phyloP scores from a whole-genome alignment of 108 stramenopile genomes.

The Nitzschia sp. region DNA sequence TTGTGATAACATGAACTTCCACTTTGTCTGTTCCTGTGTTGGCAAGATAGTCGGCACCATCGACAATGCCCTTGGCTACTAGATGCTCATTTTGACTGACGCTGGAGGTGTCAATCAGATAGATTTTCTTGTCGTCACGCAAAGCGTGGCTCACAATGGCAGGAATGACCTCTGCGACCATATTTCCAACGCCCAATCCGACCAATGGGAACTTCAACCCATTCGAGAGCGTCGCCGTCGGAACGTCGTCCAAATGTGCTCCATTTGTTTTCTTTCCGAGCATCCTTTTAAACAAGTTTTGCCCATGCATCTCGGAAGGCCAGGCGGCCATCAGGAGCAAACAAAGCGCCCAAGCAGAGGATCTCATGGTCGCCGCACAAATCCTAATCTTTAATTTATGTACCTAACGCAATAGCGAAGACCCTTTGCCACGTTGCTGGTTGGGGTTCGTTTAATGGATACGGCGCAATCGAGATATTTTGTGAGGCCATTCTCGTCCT shows the following conservation, averaged over 20 bases:
- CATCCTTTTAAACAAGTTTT: conserved; percentile 25
- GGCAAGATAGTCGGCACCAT: conserved; percentile 26
- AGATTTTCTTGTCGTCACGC: conserved; percentile 42
- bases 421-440: too few species aligned
- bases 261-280: conserved; percentile 1
- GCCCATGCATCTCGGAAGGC: not conserved
- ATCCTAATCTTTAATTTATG: too few species aligned
- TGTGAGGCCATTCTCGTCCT: too few species aligned
- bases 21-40: conserved; percentile 10
- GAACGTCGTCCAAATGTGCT: conserved; percentile 6
- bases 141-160: conserved; percentile 40
- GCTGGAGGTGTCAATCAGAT: conserved; percentile 78
- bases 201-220: conserved; percentile 65
- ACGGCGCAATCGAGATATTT: too few species aligned
- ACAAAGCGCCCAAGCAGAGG: conserved; percentile 7
- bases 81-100: conserved; percentile 72
- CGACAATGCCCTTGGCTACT: conserved; percentile 64
- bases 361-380: conserved; percentile 10
- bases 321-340: not conserved
- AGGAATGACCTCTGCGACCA: conserved; percentile 54
- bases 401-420: too few species aligned
- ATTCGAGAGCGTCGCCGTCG: conserved; percentile 39
- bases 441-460: too few species aligned
- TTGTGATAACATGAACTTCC: conserved; percentile 81
- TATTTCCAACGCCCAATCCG: conserved; percentile 85